Evolutionary conservation across 2,329 filamentous ascomycete species (phyloP).

Genomic region (Diaporthe sp.): DNA sequence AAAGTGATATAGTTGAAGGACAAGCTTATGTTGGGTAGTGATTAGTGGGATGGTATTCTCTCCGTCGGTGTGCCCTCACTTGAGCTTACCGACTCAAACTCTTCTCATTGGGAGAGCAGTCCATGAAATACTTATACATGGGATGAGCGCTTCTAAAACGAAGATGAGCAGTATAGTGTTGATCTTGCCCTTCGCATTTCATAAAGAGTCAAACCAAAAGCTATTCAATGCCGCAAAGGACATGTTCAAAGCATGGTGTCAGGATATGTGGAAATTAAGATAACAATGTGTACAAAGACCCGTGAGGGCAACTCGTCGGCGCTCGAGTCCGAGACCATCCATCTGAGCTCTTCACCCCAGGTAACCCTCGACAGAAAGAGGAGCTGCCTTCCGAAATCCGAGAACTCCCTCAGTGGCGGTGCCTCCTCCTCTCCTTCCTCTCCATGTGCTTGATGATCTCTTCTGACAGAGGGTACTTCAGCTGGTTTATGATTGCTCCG

Average conservation of each 20-base stretch:
- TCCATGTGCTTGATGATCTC: slow-evolving; percentile 25
- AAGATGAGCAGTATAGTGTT: too few species aligned
- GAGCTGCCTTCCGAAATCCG: not conserved
- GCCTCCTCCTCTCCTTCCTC: slow-evolving; percentile 15
- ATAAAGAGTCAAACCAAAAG: not conserved
- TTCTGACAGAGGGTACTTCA: slow-evolving; percentile 22
- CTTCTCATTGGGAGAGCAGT: too few species aligned
- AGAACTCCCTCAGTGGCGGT: not conserved
- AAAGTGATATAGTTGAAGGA: not conserved
- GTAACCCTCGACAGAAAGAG: not conserved
- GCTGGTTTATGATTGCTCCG: slow-evolving; percentile 25
- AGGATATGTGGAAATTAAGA: not conserved
- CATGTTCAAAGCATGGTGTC: not conserved
- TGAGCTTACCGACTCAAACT: too few species aligned
- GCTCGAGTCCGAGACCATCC: not conserved
- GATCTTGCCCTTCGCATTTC: too few species aligned
- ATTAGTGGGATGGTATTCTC: not conserved
- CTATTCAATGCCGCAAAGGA: not conserved
- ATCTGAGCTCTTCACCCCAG: not conserved
- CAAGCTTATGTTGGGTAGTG: not conserved
- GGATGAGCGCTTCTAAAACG: not conserved
- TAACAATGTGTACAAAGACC: not conserved
- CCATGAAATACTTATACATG: not conserved
- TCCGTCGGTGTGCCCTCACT: not conserved
- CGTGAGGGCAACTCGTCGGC: not conserved